A percentile compares a stretch with the other conserved stretches of the same genome.
These are phyloP conservation scores for Immersiporthe knoxdaviesiana DNA, from an alignment of 2,329 filamentous ascomycete genomes.

Conservation along the genomic window DNA sequence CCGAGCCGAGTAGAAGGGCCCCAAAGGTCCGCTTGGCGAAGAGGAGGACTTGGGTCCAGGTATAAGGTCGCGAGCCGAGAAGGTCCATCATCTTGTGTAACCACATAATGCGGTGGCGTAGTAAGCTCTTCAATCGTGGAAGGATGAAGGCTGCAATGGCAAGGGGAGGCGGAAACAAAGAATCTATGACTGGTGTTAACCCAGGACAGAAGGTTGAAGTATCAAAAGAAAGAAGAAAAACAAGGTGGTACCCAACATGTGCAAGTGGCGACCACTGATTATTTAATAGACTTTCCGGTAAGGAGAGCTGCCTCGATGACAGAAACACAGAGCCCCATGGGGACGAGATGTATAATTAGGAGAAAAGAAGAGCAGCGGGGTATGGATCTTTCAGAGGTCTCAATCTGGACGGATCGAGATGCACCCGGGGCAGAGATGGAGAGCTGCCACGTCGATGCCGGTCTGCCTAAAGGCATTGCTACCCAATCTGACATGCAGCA, in stretches of 20 bases:
- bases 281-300: background rate
- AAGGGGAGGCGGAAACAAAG: background rate
- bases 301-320: background rate
- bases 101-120: background rate
- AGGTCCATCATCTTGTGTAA: background rate
- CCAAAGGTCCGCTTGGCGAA: background rate
- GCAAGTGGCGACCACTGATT: background rate
- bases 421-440: background rate
- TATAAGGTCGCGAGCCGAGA: background rate
- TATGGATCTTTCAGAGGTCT: background rate
- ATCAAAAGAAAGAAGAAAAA: too few relatives aligned
- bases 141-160: background rate
- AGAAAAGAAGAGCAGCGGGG: background rate
- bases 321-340: background rate
- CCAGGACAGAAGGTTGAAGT: background rate
- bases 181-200: too few relatives aligned
- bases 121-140: background rate
- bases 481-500: background rate
- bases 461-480: background rate
- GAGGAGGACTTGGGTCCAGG: background rate
- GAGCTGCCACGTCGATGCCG: background rate
- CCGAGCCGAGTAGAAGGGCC: constrained; percentile 12
- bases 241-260: background rate
- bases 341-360: background rate
- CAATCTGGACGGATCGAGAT: background rate